phyloP scores from a whole-genome alignment of 345 rosid genomes.

The Hevea brasiliensis region DNA sequence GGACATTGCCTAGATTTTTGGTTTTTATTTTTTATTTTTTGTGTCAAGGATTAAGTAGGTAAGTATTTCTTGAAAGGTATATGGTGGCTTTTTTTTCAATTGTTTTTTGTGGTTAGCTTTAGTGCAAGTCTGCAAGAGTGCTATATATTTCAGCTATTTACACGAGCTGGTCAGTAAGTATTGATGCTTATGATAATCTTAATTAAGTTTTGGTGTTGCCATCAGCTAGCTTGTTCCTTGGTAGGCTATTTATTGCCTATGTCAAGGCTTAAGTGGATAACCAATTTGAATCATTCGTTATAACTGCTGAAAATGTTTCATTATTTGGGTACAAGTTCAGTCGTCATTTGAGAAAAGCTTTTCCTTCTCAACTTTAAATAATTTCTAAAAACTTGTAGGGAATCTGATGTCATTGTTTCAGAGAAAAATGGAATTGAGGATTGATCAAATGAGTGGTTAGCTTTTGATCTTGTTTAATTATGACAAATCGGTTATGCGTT shows the following conservation, averaged over 20 bases:
- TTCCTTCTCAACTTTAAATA: background rate
- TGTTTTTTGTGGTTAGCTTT: background rate
- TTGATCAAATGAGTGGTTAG: background rate
- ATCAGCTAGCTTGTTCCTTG: constrained; percentile 6
- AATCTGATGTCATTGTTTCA: background rate
- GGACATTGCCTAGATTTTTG: background rate
- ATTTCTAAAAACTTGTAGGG: too few species aligned
- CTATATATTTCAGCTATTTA: background rate
- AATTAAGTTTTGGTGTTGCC: too few species aligned
- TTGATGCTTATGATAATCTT: too few species aligned
- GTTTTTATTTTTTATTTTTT: too few species aligned
- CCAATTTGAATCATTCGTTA: background rate
- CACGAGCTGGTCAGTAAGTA: too few species aligned
- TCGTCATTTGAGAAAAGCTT: background rate
- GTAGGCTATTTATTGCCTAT: background rate
- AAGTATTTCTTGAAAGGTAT: background rate
- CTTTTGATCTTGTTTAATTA: background rate
- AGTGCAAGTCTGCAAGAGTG: background rate
- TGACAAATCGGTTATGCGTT: background rate
- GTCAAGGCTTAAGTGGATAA: background rate
- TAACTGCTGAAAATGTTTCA: background rate
- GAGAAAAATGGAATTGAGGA: background rate
- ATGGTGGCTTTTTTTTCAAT: background rate
- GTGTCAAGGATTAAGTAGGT: too few species aligned
- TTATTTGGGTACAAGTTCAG: background rate